Base-by-base conservation (phyloP, 805 yeast species). In the Metschnikowia lunata region DNA sequence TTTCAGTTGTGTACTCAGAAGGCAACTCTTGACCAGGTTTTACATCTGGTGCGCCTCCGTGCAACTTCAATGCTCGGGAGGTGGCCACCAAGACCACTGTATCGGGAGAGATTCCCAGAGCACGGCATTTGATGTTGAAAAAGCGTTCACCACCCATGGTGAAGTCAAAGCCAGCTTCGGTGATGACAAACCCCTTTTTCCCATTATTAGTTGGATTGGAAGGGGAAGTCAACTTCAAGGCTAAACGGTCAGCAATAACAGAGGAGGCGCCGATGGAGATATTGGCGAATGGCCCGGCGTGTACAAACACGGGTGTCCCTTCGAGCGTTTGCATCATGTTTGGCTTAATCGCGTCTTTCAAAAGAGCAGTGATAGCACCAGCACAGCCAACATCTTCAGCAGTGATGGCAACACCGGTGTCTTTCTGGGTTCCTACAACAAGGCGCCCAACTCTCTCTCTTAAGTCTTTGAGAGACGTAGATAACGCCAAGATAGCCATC, bases 81-180 rank as follows among this genome's bases (percentile, higher is more conserved):
- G 98, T 91, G 32, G 97, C 97, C 46, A 91, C 98, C 57, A 91
- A 79, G 36, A 91, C 96, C 44, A 91, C 91, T 33, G 85, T 85
- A 63, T 90, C 95, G 32, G 98, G 98, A 33, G 75, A 69, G 46
- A 86, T 75, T 5, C 96, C 97, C 33, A 95, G 85, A 14, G 95
- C 77, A 64, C 98, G 83, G 67, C 97, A 89, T 72, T 91, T 91
- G 66, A 91, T 91, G 73, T 91, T 88, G 69, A 91, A 79, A 71
- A 91, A 91, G 60, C 98, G 79, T 74, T 91, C 99, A 56, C 98
- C 98, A 54, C 99, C 99, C 98, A 91, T 91, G 39, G 97, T 91
- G 75, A 93, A 91, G 68, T 91, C 98, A 70, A 91, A 91, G 42
- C 99, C 99, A 33, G 98, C 97, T 67, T 91, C 99, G 40, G 99